Evolutionary conservation across 129 eudicot species (phyloP), one percentile per base, ranked within the genome.

Genomic region (Artemisia tridentata): DNA sequence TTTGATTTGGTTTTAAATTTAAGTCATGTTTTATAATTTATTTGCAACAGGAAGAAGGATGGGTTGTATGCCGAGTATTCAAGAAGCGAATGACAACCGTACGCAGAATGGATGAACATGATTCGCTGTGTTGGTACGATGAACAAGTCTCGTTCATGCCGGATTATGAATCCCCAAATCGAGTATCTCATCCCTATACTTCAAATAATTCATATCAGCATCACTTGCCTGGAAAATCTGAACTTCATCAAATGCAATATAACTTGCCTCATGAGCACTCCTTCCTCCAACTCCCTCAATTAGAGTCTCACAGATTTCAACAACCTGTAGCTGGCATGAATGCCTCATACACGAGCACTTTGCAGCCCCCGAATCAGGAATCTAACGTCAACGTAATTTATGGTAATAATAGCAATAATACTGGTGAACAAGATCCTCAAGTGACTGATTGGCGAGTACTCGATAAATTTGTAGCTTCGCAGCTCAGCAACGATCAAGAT

Each of bases 31-130:
- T 14, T 25, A 56, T 34, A 7, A 17, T 59, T 72, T 59, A 53
- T 66, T 66, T 21, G 49, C 54, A 47, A 55, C 79, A 83, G 86
- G 86, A 83, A 57, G 86, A 83, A 83, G 86, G 86, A 59, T 83
- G 86, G 84, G 86, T 79, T 29, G 86, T 83, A 55, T 83, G 86
- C 55, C 52, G 86, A 63, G 86, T 79, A 23, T 83, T 83, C 79
- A 83, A 75, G 69, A 83, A 83, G 69, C 72, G 81, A 68, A 23
- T 79, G 29, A 69, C 86, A 56, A 79, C 76, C 1, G 80, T 71
- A 51, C 78, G 81, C 19, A 79, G 77, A 73, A 67, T 79, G 78
- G 85, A 78, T 19, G 84, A 75, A 60, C 80, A 75, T 8, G 86
- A 83, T 59, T 72, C 84, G 16, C 69, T 80, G 21, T 70, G 79